Conservation (phyloP, 1,284 basidiomycete genomes). For the Marasmius sp. region DNA sequence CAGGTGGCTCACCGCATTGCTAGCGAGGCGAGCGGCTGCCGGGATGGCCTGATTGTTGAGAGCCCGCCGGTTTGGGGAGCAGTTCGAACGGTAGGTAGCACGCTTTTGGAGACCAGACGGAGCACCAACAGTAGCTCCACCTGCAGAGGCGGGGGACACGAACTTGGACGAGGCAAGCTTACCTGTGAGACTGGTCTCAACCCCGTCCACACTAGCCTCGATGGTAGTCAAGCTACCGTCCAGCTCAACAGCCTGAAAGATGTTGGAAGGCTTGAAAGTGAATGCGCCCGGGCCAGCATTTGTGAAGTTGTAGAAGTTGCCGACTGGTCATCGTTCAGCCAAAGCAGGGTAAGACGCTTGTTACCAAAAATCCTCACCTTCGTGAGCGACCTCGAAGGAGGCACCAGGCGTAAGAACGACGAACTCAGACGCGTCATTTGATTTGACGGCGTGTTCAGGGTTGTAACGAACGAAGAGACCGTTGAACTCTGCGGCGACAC, state of each 20-base stretch:
- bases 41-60: slow-evolving; percentile 8
- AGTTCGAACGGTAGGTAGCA: slow-evolving; percentile 6
- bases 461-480: slow-evolving; percentile 31
- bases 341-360: too few species aligned
- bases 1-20: slow-evolving; percentile 4
- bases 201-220: background rate
- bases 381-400: slow-evolving; percentile 10
- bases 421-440: slow-evolving; percentile 18
- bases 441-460: slow-evolving; percentile 21
- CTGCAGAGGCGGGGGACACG: slow-evolving; percentile 2
- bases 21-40: slow-evolving; percentile 6
- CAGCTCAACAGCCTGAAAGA: slow-evolving; percentile 45
- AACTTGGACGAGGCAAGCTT: slow-evolving; percentile 6
- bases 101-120: background rate
- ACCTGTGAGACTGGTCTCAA: background rate
- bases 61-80: slow-evolving; percentile 1
- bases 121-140: background rate
- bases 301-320: slow-evolving; percentile 11
- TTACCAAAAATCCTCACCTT: background rate
- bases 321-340: background rate
- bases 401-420: slow-evolving; percentile 32
- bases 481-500: slow-evolving; percentile 21
- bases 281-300: slow-evolving; percentile 34
- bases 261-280: slow-evolving; percentile 48
- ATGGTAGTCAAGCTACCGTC: slow-evolving; percentile 8